These are phyloP conservation scores for Conoideocrella luteorostrata DNA, from an alignment of 2,329 filamentous ascomycete species.

Conservation along the genomic window DNA sequence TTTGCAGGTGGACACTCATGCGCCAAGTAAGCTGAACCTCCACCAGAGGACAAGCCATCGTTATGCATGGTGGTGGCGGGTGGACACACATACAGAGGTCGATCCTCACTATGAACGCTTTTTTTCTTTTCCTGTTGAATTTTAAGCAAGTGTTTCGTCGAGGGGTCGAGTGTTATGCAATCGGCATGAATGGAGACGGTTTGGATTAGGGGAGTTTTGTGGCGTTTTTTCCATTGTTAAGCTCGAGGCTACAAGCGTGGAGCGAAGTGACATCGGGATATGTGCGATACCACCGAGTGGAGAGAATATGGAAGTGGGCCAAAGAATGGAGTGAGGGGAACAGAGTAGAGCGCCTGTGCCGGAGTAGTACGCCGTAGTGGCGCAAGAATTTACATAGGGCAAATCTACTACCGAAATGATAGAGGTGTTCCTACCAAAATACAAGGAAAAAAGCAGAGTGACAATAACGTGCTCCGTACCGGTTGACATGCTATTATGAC, in stretches of 20 bases:
- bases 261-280: not conserved
- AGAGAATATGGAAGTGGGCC: too few species aligned
- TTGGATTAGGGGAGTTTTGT: not conserved
- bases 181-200: not conserved
- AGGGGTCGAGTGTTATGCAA: too few species aligned
- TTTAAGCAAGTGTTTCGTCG: too few species aligned
- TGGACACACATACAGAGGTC: constrained; percentile 1
- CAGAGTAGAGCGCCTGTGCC: too few species aligned
- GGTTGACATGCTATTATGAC: too few species aligned
- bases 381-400: constrained; percentile 2
- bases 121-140: not conserved
- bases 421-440: not conserved
- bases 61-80: not conserved
- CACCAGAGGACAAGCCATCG: not conserved
- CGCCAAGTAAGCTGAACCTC: not conserved
- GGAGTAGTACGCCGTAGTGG: constrained; percentile 3
- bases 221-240: constrained; percentile 2
- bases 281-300: constrained; percentile 1
- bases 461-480: not conserved
- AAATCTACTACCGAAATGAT: not conserved
- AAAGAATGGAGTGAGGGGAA: too few species aligned
- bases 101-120: not conserved
- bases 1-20: not conserved
- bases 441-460: constrained; percentile 2
- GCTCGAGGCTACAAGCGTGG: not conserved